Percentiles rank a stretch among this genome's conserved stretches.
Evolutionary conservation across 2,329 filamentous ascomycete species (phyloP).

Genomic region (Pyrenophora teres): DNA sequence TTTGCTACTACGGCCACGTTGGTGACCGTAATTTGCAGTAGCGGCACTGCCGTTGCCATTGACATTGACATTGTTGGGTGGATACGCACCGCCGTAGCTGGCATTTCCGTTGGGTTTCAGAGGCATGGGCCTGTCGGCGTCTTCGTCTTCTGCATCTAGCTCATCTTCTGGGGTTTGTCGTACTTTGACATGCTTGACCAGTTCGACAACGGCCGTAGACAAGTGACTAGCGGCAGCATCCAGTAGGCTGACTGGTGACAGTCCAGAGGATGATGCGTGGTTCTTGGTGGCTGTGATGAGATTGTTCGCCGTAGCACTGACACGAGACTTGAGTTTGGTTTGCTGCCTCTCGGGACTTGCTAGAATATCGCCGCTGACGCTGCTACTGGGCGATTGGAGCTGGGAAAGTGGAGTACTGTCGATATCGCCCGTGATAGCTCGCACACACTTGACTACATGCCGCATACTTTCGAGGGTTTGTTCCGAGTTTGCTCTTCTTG

Average conservation of each 20-base stretch:
- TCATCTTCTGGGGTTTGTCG: slow-evolving; percentile 74
- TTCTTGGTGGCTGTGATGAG: slow-evolving; percentile 95
- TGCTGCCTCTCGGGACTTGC: slow-evolving; percentile 56
- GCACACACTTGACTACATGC: slow-evolving; percentile 77
- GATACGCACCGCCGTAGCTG: slow-evolving; percentile 27
- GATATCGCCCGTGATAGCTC: slow-evolving; percentile 82
- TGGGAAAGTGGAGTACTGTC: slow-evolving; percentile 57
- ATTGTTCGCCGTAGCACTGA: slow-evolving; percentile 94
- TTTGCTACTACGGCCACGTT: slow-evolving; percentile 41
- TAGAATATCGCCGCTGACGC: slow-evolving; percentile 40
- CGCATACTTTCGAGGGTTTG: slow-evolving; percentile 86
- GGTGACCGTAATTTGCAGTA: slow-evolving; percentile 19
- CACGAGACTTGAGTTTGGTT: slow-evolving; percentile 74
- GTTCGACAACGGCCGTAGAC: slow-evolving; percentile 81
- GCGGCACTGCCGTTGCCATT: slow-evolving; percentile 17
- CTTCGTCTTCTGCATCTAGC: slow-evolving; percentile 72
- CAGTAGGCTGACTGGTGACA: slow-evolving; percentile 89
- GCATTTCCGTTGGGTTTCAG: slow-evolving; percentile 34
- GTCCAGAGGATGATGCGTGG: slow-evolving; percentile 77
- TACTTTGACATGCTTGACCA: slow-evolving; percentile 83
- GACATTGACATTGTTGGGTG: slow-evolving; percentile 27
- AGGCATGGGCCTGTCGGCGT: slow-evolving; percentile 44
- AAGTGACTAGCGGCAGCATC: slow-evolving; percentile 93
- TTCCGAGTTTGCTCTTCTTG: slow-evolving; percentile 73
- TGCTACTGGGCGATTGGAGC: slow-evolving; percentile 44